These are phyloP conservation scores for Apiotrichum sp. DNA, from an alignment of 1,284 basidiomycete genomes.

Conservation along the genomic window DNA sequence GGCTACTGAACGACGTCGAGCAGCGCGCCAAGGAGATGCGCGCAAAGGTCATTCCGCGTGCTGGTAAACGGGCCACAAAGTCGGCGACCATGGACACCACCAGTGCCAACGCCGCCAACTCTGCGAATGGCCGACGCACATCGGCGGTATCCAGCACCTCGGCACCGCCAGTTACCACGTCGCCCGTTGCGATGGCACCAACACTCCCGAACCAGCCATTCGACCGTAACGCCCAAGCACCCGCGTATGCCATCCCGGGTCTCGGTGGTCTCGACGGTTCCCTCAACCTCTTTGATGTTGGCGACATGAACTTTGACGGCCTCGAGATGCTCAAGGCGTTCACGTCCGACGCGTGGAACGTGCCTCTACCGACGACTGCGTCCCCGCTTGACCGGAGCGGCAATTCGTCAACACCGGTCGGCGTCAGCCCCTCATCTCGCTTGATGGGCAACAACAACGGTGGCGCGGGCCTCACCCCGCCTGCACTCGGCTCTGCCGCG, in stretches of 20 bases:
- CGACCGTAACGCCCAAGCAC: neutral
- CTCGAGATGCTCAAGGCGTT: conserved; percentile 43
- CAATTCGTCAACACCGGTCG: neutral
- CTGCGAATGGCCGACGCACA: neutral
- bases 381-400: neutral
- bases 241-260: neutral
- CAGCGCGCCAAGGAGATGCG: conserved; percentile 39
- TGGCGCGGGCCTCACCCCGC: neutral
- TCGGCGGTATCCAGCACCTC: neutral
- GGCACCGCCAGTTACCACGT: neutral
- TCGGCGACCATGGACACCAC: neutral
- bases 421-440: neutral
- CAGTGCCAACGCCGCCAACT: neutral
- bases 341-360: conserved; percentile 21
- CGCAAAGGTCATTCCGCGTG: conserved; percentile 3
- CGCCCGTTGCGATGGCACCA: neutral
- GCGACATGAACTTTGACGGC: conserved; percentile 42
- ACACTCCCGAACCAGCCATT: neutral
- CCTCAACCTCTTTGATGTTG: conserved; percentile 32
- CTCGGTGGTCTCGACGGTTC: neutral
- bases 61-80: conserved; percentile 8
- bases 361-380: neutral
- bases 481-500: neutral
- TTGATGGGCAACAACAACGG: neutral
- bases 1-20: conserved; percentile 44